Evolutionary conservation across 495 filamentous ascomycete species (phyloP).

Genomic region (Talaromyces borbonicus): DNA sequence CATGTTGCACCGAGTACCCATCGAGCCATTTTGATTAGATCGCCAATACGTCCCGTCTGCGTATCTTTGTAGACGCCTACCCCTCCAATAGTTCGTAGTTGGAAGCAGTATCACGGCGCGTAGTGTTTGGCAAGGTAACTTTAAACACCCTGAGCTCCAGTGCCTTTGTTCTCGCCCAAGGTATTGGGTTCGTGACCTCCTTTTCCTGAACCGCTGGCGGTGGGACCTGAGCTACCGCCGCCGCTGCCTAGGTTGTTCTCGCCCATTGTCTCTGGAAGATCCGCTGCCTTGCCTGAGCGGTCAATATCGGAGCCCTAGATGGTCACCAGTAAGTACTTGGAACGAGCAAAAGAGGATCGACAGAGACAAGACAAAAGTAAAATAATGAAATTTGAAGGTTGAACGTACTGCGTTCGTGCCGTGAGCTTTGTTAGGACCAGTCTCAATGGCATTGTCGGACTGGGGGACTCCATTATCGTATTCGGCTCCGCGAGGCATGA

Average conservation of each 20-base stretch:
- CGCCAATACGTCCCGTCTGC: too few species aligned
- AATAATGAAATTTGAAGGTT: not conserved
- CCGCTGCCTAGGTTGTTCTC: constrained; percentile 19
- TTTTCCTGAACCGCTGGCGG: constrained; percentile 25
- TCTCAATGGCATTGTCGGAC: constrained; percentile 41
- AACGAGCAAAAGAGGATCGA: not conserved
- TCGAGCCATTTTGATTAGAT: too few species aligned
- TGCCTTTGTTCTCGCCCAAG: constrained; percentile 30
- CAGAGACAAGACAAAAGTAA: not conserved
- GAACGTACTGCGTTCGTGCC: constrained; percentile 29
- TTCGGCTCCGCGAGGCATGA: constrained; percentile 42
- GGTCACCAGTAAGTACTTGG: not conserved
- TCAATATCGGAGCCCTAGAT: constrained; percentile 27
- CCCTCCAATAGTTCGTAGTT: too few species aligned
- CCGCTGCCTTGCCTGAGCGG: constrained; percentile 32
- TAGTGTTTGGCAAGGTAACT: too few species aligned
- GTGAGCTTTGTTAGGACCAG: constrained; percentile 34
- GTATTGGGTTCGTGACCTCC: constrained; percentile 34
- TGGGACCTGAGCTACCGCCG: constrained; percentile 14
- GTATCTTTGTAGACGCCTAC: too few species aligned
- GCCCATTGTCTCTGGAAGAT: constrained; percentile 31
- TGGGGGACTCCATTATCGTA: constrained; percentile 39
- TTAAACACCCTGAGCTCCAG: constrained; percentile 14
- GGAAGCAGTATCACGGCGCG: too few species aligned
- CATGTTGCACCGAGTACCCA: too few species aligned